Evolutionary conservation across 2,329 filamentous ascomycete genomes (phyloP).

Genomic region (Aspergillus udagawae): DNA sequence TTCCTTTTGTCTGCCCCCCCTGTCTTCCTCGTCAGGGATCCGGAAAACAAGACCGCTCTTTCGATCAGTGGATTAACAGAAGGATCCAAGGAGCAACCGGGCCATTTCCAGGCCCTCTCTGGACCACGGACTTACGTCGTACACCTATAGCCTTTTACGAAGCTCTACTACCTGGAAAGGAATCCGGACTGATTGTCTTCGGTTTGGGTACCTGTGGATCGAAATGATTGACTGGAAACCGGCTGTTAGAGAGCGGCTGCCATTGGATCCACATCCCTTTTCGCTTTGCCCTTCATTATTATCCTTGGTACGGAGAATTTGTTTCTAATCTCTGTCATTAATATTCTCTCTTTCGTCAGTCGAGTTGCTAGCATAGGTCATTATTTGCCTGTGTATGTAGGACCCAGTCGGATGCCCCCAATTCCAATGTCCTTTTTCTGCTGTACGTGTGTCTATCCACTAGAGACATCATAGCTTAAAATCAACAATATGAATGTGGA

Average conservation of each 20-base stretch:
- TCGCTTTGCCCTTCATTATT: constrained; percentile 7
- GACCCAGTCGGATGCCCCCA: constrained; percentile 23
- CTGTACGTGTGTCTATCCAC: constrained; percentile 12
- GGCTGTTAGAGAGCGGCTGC: constrained; percentile 1
- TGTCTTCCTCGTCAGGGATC: neutral
- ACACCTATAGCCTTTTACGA: neutral
- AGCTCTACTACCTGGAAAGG: constrained; percentile 1
- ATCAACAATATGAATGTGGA: constrained; percentile 19
- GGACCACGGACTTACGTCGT: neutral
- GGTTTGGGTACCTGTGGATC: neutral
- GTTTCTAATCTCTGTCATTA: constrained; percentile 1
- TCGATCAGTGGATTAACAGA: neutral
- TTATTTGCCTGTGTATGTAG: constrained; percentile 12
- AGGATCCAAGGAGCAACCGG: neutral
- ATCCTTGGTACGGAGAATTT: neutral
- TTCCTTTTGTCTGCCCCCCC: neutral
- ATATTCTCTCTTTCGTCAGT: constrained; percentile 14
- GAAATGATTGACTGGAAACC: neutral
- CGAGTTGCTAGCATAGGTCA: constrained; percentile 8
- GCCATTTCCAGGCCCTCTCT: neutral
- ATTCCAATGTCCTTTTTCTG: constrained; percentile 16
- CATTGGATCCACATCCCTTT: constrained; percentile 22
- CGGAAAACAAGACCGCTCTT: neutral
- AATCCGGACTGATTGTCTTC: neutral
- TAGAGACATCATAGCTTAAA: constrained; percentile 16